phyloP scores from a whole-genome alignment of 768 basidiomycete species.

The Hydnum rufescens region DNA sequence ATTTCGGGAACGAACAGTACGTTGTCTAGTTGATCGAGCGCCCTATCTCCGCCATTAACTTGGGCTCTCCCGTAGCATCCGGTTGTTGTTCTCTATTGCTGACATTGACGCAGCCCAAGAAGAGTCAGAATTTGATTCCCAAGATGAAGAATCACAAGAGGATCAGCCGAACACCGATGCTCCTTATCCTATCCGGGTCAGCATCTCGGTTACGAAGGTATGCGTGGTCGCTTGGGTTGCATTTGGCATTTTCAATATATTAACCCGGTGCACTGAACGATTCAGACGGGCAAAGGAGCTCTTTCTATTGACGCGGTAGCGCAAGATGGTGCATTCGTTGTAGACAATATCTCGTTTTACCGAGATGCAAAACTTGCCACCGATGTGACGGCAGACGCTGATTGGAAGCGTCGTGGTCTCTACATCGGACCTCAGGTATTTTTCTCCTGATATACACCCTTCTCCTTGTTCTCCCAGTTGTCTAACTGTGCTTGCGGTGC shows the following conservation, averaged over 20 bases:
- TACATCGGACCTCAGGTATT: conserved; percentile 81
- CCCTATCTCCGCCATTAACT: too few species aligned
- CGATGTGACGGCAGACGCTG: conserved; percentile 68
- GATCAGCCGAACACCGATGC: too few species aligned
- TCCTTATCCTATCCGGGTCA: conserved; percentile 55
- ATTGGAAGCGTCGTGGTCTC: conserved; percentile 80
- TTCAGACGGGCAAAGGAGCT: conserved; percentile 38
- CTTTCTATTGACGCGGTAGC: conserved; percentile 53
- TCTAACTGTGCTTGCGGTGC: background rate
- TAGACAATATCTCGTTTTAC: conserved; percentile 84
- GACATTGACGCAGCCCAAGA: conserved; percentile 42
- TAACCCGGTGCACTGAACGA: background rate
- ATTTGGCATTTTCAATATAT: background rate
- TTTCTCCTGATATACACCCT: background rate
- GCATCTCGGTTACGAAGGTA: conserved; percentile 75
- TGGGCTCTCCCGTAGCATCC: conserved; percentile 48
- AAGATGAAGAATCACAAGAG: conserved; percentile 21
- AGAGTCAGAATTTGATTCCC: conserved; percentile 14
- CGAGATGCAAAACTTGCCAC: conserved; percentile 47
- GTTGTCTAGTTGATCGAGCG: too few species aligned
- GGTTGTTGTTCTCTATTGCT: conserved; percentile 80
- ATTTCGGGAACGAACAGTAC: conserved; percentile 25
- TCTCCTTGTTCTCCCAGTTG: background rate
- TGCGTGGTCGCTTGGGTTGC: too few species aligned
- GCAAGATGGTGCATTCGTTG: conserved; percentile 62